These are phyloP conservation scores for Kwoniella mangroviensis DNA, from an alignment of 768 basidiomycete genomes.

Conservation along the genomic window DNA sequence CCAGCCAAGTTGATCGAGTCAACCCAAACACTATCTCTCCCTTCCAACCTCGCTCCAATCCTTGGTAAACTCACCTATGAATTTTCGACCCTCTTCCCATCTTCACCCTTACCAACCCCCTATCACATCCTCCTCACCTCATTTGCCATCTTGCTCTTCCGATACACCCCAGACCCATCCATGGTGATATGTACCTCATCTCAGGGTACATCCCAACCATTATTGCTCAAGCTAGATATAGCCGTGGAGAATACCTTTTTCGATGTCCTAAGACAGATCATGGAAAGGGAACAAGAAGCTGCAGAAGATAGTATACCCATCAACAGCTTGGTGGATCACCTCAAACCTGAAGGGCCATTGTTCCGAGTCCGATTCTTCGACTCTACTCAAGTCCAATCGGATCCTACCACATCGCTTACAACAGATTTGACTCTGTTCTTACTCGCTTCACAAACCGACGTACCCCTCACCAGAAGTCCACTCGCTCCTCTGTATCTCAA, in stretches of 20 bases:
- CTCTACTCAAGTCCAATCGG: constrained; percentile 56
- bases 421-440: constrained; percentile 94
- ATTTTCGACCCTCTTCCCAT: constrained; percentile 42
- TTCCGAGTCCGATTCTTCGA: constrained; percentile 98
- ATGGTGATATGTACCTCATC: constrained; percentile 80
- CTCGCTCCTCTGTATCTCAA: constrained; percentile 76
- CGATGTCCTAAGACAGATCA: constrained; percentile 82
- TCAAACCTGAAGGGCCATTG: constrained; percentile 63
- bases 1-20: constrained; percentile 82
- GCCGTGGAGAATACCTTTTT: constrained; percentile 87
- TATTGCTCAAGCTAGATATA: constrained; percentile 80
- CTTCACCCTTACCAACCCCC: constrained; percentile 65
- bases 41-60: constrained; percentile 70
- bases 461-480: constrained; percentile 63
- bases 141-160: constrained; percentile 85
- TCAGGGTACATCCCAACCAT: constrained; percentile 72
- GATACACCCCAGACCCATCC: constrained; percentile 94
- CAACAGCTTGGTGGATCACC: constrained; percentile 71
- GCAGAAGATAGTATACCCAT: constrained; percentile 81
- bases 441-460: constrained; percentile 63
- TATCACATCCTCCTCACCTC: constrained; percentile 93
- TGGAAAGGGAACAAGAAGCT: constrained; percentile 80
- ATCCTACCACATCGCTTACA: constrained; percentile 69
- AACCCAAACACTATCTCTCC: constrained; percentile 71
- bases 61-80: constrained; percentile 77